These are phyloP conservation scores for Tuber magnatum DNA, from an alignment of 495 filamentous ascomycete species.

Conservation along the genomic window DNA sequence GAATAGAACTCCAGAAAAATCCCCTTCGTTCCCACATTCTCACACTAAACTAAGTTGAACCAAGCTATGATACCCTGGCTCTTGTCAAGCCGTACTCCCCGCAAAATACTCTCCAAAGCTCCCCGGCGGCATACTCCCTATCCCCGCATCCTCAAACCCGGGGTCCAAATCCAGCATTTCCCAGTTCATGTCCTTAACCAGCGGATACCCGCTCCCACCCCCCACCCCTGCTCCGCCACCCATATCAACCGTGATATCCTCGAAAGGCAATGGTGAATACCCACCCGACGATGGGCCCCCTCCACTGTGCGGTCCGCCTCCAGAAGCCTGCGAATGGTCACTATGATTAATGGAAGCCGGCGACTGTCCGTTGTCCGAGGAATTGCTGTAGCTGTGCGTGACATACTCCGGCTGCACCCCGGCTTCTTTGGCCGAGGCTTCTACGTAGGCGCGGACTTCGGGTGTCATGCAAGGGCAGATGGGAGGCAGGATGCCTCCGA, in stretches of 20 bases:
- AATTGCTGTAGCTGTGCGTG: slow-evolving; percentile 11
- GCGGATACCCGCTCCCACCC: slow-evolving; percentile 15
- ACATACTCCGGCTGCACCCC: slow-evolving; percentile 17
- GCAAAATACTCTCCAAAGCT: slow-evolving; percentile 22
- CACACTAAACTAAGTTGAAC: not conserved
- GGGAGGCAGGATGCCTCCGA: slow-evolving; percentile 9
- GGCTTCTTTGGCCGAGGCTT: slow-evolving; percentile 20
- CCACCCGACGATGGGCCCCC: slow-evolving; percentile 13
- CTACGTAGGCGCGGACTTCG: slow-evolving; percentile 16
- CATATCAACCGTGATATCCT: slow-evolving; percentile 6
- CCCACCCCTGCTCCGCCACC: not conserved
- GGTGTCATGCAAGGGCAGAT: slow-evolving; percentile 28
- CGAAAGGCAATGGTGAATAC: slow-evolving; percentile 26
- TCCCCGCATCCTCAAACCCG: slow-evolving; percentile 17
- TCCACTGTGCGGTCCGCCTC: slow-evolving; percentile 8
- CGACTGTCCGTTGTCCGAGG: slow-evolving; percentile 30
- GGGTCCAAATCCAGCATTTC: slow-evolving; percentile 26
- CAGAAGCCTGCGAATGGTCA: slow-evolving; percentile 28
- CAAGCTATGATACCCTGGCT: not conserved
- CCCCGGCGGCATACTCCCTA: slow-evolving; percentile 12
- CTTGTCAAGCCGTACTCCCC: slow-evolving; percentile 20
- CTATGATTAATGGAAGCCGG: slow-evolving; percentile 30
- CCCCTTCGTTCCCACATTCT: slow-evolving; percentile 2
- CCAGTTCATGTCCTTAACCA: slow-evolving; percentile 24
- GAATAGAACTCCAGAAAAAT: slow-evolving; percentile 14